Percentiles rank a stretch among this genome's conserved stretches.
These are phyloP conservation scores for Haematococcus sp. DNA, from an alignment of 139 green algal genomes.

Conservation along the genomic window DNA sequence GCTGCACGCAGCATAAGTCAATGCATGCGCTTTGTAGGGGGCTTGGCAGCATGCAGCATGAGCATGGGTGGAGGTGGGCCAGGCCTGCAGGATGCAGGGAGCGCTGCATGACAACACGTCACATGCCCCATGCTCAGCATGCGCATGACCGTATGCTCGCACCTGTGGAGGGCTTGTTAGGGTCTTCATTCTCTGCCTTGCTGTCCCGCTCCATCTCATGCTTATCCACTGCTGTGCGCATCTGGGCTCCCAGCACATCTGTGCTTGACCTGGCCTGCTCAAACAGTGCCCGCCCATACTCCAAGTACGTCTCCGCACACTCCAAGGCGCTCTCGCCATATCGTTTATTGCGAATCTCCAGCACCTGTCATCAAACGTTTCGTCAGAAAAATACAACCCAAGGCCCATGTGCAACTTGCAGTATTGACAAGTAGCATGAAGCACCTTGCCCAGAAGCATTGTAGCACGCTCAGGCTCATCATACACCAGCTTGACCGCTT, in stretches of 20 bases:
- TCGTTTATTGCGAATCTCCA: conserved; percentile 33
- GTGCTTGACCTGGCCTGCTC: conserved; percentile 24
- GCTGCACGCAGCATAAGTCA: no score
- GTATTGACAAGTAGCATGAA: no score
- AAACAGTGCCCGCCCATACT: conserved; percentile 39
- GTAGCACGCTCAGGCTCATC: conserved; percentile 25
- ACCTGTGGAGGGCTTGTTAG: neutral
- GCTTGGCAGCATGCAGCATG: no score
- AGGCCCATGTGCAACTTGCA: neutral
- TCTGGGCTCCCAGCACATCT: neutral
- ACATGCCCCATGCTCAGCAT: no score
- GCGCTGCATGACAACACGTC: no score
- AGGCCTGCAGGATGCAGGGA: no score
- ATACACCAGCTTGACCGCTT: conserved; percentile 26
- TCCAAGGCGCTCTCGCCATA: conserved; percentile 26
- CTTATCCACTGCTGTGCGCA: no score
- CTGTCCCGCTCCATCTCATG: neutral
- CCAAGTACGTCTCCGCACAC: conserved; percentile 37
- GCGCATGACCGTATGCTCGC: no score
- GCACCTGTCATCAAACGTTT: conserved; percentile 10
- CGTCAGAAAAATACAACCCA: no score
- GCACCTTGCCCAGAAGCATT: conserved; percentile 20
- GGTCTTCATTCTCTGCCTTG: conserved; percentile 1
- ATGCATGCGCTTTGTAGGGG: no score
- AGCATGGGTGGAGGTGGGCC: no score